Percentiles rank a stretch among this genome's conserved stretches.
phyloP scores from a whole-genome alignment of 2,329 filamentous ascomycete genomes.

The Alternaria brassicae region DNA sequence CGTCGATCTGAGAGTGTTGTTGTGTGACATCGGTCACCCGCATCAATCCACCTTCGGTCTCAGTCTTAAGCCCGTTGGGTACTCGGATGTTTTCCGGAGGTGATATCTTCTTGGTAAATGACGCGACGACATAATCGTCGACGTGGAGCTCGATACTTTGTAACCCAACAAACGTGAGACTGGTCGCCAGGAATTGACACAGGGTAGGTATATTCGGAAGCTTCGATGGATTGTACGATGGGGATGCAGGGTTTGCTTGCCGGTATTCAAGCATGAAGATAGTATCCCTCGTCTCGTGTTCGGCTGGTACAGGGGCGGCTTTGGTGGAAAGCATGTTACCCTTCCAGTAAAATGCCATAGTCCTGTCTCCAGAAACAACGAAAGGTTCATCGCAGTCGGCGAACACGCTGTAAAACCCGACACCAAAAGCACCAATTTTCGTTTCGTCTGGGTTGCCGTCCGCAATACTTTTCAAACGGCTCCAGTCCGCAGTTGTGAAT shows the following conservation, averaged over 20 bases:
- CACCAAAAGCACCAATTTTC: constrained; percentile 97
- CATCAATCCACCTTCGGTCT: constrained; percentile 88
- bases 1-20: constrained; percentile 91
- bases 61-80: constrained; percentile 79
- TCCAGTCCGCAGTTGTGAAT: constrained; percentile 92
- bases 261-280: constrained; percentile 96
- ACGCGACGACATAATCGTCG: constrained; percentile 82
- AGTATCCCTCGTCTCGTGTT: constrained; percentile 73
- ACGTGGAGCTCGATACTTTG: constrained; percentile 88
- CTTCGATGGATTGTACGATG: constrained; percentile 64
- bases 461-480: constrained; percentile 92
- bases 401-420: constrained; percentile 98
- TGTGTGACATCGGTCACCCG: constrained; percentile 80
- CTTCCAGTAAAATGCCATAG: constrained; percentile 99
- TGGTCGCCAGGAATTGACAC: constrained; percentile 91
- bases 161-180: constrained; percentile 92
- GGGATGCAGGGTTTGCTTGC: constrained; percentile 67
- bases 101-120: constrained; percentile 83
- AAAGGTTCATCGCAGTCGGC: constrained; percentile 98
- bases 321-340: constrained; percentile 96
- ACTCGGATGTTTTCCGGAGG: constrained; percentile 75
- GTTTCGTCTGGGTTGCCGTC: constrained; percentile 99
- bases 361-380: constrained; percentile 87
- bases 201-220: constrained; percentile 85
- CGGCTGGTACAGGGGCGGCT: constrained; percentile 74